A percentile compares a stretch with the other conserved stretches of the same genome.
These are phyloP conservation scores for Allium fistulosum DNA, from an alignment of 106 monocot species.

Conservation along the genomic window DNA sequence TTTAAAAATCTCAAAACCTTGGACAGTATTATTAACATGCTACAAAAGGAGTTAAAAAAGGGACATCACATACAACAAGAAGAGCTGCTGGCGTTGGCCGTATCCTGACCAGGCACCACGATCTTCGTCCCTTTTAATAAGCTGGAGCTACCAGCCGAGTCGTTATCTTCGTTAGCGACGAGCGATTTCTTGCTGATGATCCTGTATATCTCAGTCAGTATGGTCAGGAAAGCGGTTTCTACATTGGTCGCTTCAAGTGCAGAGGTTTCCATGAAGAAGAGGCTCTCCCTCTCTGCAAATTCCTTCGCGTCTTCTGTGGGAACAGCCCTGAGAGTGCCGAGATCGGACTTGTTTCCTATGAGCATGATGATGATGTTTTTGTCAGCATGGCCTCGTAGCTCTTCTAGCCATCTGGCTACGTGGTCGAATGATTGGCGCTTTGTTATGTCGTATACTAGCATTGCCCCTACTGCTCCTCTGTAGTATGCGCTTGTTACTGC, in stretches of 20 bases:
- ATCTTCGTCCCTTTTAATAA: constrained; percentile 40
- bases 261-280: constrained; percentile 56
- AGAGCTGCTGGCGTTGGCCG: constrained; percentile 1
- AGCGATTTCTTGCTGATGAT: constrained; percentile 38
- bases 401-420: constrained; percentile 36
- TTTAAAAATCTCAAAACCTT: too few species aligned
- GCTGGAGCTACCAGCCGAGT: constrained; percentile 5
- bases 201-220: constrained; percentile 36
- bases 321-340: constrained; percentile 31
- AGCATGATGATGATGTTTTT: constrained; percentile 59
- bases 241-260: constrained; percentile 57
- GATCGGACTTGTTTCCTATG: constrained; percentile 50
- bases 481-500: constrained; percentile 58
- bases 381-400: constrained; percentile 41
- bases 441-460: constrained; percentile 62
- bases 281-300: constrained; percentile 41
- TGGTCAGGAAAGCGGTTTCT: constrained; percentile 35
- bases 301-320: constrained; percentile 39
- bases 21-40: too few species aligned
- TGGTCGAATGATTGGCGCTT: constrained; percentile 57
- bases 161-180: constrained; percentile 17
- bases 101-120: constrained; percentile 23
- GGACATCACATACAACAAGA: constrained; percentile 19
- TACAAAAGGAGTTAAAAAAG: too few species aligned
- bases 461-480: constrained; percentile 50